phyloP scores from a whole-genome alignment of 495 filamentous ascomycete species.

The Elaphomyces granulatus region DNA sequence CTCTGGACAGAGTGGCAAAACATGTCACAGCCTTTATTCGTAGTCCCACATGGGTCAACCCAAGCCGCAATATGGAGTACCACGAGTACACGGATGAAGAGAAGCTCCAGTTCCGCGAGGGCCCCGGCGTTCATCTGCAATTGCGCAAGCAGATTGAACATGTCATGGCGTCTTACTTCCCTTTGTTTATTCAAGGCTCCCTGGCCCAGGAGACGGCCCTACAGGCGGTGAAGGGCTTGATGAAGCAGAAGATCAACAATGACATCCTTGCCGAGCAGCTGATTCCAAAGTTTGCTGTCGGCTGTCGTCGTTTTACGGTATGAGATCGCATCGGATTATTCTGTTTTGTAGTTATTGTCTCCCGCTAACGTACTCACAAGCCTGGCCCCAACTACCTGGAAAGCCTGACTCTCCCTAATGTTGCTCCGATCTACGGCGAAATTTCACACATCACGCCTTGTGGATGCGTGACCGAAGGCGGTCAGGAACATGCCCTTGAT shows the following conservation, averaged over 20 bases:
- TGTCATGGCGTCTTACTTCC: background rate
- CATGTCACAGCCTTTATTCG: conserved; percentile 20
- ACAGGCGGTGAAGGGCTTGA: too few relatives aligned
- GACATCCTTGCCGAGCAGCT: conserved; percentile 25
- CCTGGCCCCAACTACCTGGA: conserved; percentile 37
- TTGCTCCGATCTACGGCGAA: conserved; percentile 24
- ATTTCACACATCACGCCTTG: conserved; percentile 31
- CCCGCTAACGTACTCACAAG: conserved; percentile 35
- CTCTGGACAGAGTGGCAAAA: background rate
- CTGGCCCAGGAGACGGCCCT: too few relatives aligned
- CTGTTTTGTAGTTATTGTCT: conserved; percentile 33
- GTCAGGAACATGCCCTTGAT: conserved; percentile 27
- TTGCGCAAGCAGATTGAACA: conserved; percentile 9
- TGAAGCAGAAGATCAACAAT: conserved; percentile 22
- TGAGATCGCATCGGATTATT: too few relatives aligned
- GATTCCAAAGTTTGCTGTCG: conserved; percentile 31
- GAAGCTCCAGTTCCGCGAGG: conserved; percentile 6
- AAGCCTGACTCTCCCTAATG: conserved; percentile 33
- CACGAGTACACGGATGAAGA: conserved; percentile 27
- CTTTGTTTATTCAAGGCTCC: background rate
- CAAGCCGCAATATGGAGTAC: conserved; percentile 11
- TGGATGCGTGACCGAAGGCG: conserved; percentile 36
- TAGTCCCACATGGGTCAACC: conserved; percentile 9
- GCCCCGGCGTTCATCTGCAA: conserved; percentile 5
- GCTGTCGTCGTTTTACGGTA: conserved; percentile 35